Evolutionary conservation across 441 rosid genomes (phyloP).

Genomic region (Adansonia grandidieri): DNA sequence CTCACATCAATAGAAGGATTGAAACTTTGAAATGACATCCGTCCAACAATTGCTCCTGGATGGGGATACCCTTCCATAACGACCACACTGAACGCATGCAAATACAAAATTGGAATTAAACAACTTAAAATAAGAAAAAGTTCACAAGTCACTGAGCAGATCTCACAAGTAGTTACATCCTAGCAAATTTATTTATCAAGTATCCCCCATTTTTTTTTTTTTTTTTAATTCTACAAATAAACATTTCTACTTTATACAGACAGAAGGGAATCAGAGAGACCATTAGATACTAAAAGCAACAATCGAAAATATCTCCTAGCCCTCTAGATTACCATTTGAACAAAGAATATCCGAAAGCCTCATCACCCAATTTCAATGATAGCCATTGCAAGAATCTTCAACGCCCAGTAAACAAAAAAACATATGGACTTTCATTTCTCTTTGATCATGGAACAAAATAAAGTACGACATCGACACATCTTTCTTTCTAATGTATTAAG

Average conservation of each 20-base stretch:
- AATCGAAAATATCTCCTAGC: no score
- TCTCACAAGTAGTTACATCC: neutral
- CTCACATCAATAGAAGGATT: conserved; percentile 94
- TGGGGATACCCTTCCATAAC: conserved; percentile 92
- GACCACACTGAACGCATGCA: conserved; percentile 58
- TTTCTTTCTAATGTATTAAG: no score
- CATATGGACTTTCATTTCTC: neutral
- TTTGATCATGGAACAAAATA: neutral
- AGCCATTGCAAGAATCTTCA: conserved; percentile 2
- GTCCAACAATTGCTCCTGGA: conserved; percentile 77
- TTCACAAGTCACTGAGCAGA: neutral
- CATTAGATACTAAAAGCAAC: no score
- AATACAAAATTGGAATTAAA: conserved; percentile 4
- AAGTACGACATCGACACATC: no score
- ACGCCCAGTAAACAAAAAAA: neutral
- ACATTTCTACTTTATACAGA: no score
- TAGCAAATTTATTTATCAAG: neutral
- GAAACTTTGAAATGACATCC: conserved; percentile 94
- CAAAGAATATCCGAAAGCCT: no score
- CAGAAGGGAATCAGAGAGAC: no score
- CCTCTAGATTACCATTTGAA: no score
- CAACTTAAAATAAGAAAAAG: neutral
- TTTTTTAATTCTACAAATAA: no score
- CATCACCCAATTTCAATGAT: neutral
- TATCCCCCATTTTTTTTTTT: neutral